Evolutionary conservation across 768 basidiomycete genomes (phyloP), one percentile per base, ranked within the genome.

Genomic region (Termitomyces sp.): DNA sequence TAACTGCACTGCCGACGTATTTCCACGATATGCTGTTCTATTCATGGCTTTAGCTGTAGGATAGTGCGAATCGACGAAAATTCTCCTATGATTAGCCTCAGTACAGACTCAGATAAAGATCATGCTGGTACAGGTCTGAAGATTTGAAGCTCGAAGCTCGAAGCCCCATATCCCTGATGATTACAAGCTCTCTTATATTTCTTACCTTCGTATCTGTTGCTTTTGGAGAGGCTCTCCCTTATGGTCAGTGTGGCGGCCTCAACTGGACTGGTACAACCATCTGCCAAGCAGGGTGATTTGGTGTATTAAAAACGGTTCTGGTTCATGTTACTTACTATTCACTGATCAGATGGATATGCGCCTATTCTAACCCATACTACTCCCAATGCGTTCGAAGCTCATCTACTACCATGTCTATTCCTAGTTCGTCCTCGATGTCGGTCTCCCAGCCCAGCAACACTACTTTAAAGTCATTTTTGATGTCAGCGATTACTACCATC

Each of bases 181-280:
- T 58, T 20, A 3, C 50, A 27, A 48, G 37, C 18, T 24, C 54
- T 55, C 51, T 64, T 10, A 13, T 62, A 43, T n/a, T 55, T 24
- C 31, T 58, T 26, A 47, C 39, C 26, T 46, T 59, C n/a, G n/a
- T 47, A 27, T 39, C 60, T 31, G 34, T 57, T 20, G 61, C 39
- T 22, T 26, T 60, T 12, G 64, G 60, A 29, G 67, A 68, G 56
- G 55, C 62, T 48, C 36, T 41, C 10, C 66, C 66, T 36, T 67
- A 64, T 44, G 68, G 53, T 18, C 71, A 72, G 58, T 74, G 73
- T 57, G 74, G 74, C 34, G 74, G 74, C 9, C 52, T 63, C 44
- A 67, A 65, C 8, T 74, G 72, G 72, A 65, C 66, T 29, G 74
- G 74, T 0, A 39, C 65, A 12, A 73, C 72, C 0, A 69, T 68